Evolutionary conservation across 805 yeast genomes (phyloP), one percentile per base, ranked within the genome.

Genomic region (Saccharomycopsis capsularis): DNA sequence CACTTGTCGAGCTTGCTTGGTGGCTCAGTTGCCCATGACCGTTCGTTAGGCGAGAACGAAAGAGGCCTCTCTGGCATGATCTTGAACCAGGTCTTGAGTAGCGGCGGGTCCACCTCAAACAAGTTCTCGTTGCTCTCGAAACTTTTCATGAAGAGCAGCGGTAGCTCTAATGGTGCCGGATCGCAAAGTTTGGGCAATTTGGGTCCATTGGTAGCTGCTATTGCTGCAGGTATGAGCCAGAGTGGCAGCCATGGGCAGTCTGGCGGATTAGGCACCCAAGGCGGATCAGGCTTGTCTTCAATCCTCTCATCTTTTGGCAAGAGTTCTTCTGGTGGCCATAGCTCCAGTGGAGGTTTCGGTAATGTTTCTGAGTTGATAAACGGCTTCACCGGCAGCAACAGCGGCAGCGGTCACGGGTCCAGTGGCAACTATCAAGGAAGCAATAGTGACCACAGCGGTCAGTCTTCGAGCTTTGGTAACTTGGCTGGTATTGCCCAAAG

Each of bases 21-120:
- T 15, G 40, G 41, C 11, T 52, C 55, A 13, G 55, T 52, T n/a
- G 19, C 37, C 19, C 39, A 52, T 27, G 55, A 52, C 25, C 24
- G 53, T 38, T 22, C 49, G 16, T 45, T 50, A 25, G 55, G 55
- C 6, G 48, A 50, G 13, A 42, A 48, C 15, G 55, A 52, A 45
- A 44, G 46, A 34, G 52, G 52, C 16, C 23, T 52, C 4, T 34
- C 42, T 15, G 23, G 23, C 23, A 30, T 36, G 37, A 39, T 52
- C 21, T 36, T 52, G 42, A 27, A 29, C 38, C 50, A 40, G 25
- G 37, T 52, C 13, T 15, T 41, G 19, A 35, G 39, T 16, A 35
- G 38, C 21, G 43, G 43, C 19, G 50, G 50, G 7, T 48, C 52
- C 4, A 44, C 42, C 2, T 41, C 47, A 3, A 44, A 39, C 32